Conservation (phyloP, 345 rosid species). For the Lenwebbia sp. region DNA sequence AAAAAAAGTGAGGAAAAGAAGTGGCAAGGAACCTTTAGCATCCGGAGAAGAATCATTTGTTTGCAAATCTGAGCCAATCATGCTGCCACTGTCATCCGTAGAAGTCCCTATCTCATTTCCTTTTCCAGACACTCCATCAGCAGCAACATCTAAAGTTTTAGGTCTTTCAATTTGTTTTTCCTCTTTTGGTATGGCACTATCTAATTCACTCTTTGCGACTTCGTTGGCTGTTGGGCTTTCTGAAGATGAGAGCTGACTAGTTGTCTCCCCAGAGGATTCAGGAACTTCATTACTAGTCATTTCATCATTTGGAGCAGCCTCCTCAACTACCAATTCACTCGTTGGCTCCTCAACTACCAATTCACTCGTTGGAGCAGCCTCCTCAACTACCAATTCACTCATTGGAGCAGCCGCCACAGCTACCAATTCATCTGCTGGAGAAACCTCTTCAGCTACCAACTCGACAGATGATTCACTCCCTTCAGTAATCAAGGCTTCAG, state of each 20-base stretch:
- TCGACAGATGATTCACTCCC: constrained; percentile 6
- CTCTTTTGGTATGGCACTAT: constrained; percentile 17
- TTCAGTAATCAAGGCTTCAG: constrained; percentile 11
- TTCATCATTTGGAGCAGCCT: constrained; percentile 7
- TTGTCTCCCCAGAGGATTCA: constrained; percentile 20
- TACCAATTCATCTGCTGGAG: neutral
- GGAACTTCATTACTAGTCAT: constrained; percentile 7
- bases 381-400: constrained; percentile 4
- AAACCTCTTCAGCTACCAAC: constrained; percentile 4
- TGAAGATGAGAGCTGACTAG: constrained; percentile 24
- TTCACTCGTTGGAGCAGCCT: neutral
- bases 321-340: constrained; percentile 2
- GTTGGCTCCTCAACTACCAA: neutral
- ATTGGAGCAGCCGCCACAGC: neutral
- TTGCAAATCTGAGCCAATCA: constrained; percentile 19
- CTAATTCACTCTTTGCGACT: constrained; percentile 11
- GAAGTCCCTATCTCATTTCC: constrained; percentile 15
- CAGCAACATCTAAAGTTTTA: neutral
- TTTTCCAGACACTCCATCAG: constrained; percentile 11
- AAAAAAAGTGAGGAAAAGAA: neutral
- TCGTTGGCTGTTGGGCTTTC: constrained; percentile 23
- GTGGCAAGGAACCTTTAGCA: constrained; percentile 12
- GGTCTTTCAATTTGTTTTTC: constrained; percentile 4
- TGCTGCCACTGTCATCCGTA: constrained; percentile 29
- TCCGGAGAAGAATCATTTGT: constrained; percentile 15